Base-by-base conservation (phyloP, 441 rosid species). In the Euphorbia neoarborescens region DNA sequence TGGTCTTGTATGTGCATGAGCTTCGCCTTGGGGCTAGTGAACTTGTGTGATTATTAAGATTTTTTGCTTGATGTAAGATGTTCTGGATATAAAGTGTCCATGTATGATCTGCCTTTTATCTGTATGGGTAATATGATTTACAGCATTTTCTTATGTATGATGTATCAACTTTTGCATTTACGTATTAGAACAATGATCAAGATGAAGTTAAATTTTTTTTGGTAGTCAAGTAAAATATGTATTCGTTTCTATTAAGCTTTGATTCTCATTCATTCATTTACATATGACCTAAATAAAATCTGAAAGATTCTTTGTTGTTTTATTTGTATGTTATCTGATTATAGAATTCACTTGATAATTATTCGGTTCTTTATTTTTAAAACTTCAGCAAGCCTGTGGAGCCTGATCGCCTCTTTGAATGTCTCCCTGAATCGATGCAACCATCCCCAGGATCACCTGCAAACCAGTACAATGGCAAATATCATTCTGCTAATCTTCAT, bases 381-480 rank as follows among this genome's bases (percentile, higher is more conserved):
- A 66, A 75, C 66, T 76, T 75, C 90, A 94, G 97, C 86, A 91
- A 91, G 77, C 88, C 97, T 3, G 89, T 91, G 78, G 97, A 91
- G 76, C 94, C 99, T 75, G 99, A 91, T 76, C 94, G 87, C 65
- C 95, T 94, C 79, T 94, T 91, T 71, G 96, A 90, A 73, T 87
- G 99, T 78, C 95, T 94, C 62, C 99, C 99, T 53, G 89, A 87
- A 80, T 87, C 97, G 8, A 77, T 91, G 83, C 91, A 94, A 60
- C 97, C 97, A 28, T 86, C 98, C 15, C 74, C 89, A 35, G 93
- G 80, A 44, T 87, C 89, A 50, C 84, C 86, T 35, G 81, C 77
- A 54, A 76, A 86, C 72, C 84, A 72, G 20, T 78, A 75, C 37
- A 77, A 81, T 71, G 88, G 81, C 65, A 87, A 77, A 77, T 17